Evolutionary conservation across 352 stramenopile genomes (phyloP).

Genomic region (Phytophthora agathidicida): DNA sequence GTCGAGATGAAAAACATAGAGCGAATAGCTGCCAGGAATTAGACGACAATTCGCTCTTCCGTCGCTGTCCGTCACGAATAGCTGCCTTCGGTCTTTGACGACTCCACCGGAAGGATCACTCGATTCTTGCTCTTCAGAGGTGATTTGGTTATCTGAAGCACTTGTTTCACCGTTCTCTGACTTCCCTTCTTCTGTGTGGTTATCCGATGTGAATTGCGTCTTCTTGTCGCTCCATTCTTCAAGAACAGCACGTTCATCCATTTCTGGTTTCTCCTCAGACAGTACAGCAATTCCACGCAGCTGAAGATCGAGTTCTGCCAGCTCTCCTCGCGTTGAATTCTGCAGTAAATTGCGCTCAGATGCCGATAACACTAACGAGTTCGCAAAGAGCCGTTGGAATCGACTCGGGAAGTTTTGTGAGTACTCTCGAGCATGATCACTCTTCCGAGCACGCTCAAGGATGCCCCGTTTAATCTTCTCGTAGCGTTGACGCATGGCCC

Average conservation of each 20-base stretch:
- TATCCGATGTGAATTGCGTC: slow-evolving; percentile 6
- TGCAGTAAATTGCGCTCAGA: slow-evolving; percentile 63
- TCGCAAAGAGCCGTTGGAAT: slow-evolving; percentile 48
- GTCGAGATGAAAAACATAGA: slow-evolving; percentile 77
- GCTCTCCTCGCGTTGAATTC: slow-evolving; percentile 37
- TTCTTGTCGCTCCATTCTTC: slow-evolving; percentile 18
- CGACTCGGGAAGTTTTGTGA: slow-evolving; percentile 51
- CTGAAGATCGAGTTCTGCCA: slow-evolving; percentile 31
- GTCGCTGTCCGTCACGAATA: slow-evolving; percentile 47
- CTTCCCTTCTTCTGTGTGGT: slow-evolving; percentile 7
- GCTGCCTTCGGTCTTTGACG: slow-evolving; percentile 24
- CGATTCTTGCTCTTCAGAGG: slow-evolving; percentile 7
- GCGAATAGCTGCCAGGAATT: slow-evolving; percentile 61
- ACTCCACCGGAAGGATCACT: slow-evolving; percentile 19
- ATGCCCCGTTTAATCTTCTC: slow-evolving; percentile 49
- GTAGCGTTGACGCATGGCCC: slow-evolving; percentile 53
- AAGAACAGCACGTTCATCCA: slow-evolving; percentile 9
- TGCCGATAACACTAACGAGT: slow-evolving; percentile 39
- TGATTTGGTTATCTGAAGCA: background rate
- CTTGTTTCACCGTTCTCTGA: background rate
- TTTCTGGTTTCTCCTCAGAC: slow-evolving; percentile 1
- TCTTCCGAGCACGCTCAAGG: slow-evolving; percentile 54
- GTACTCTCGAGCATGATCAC: slow-evolving; percentile 63
- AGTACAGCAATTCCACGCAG: slow-evolving; percentile 2
- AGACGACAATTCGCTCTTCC: slow-evolving; percentile 48